Base-by-base conservation (phyloP, 1,284 basidiomycete genomes). In the Ustilago shanxiensis region DNA sequence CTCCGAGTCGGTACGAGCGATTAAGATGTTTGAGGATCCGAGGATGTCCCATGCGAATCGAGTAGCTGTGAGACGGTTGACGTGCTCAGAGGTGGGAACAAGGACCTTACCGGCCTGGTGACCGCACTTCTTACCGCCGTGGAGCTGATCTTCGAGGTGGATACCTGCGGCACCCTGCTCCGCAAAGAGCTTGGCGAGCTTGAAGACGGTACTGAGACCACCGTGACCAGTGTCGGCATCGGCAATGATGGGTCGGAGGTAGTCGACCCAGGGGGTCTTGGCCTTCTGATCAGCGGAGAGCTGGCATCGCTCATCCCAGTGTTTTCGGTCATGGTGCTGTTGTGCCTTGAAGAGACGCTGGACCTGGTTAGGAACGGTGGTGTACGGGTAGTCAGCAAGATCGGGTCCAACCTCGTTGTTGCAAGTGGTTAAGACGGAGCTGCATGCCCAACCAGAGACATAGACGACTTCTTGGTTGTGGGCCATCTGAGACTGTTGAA, bases 401-500 rank as follows among this genome's bases (percentile, higher is more conserved):
- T 99, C 96, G 44, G 96, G 96, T 50, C 96, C 96, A 60, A 98
- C 95, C 88, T 99, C 97, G 84, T 98, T 95, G 83, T 91, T 93
- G 31, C 91, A 92, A 1, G 95, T 97, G 39, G 84, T 86, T 28
- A 86, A 74, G 16, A 86, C 84, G 26, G 93, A 94, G 58, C 94
- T 89, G 64, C 95, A 90, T 68, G 95, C 98, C 95, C 96, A 99
- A 28, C 96, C 96, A 44, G 94, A 97, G 28, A 99, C 90, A 86
- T 99, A 99, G 54, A 98, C 92, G 24, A 94, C 93, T 85, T 98
- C 94, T 83, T 97, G 94, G 87, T 95, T 90, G 82, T 90, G 90
- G 9, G 95, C 97, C 95, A 98, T 98, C 87, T 99, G 96, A 0
- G 95, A 94, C 91, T 95, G 93, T 87, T 96, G 94, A 3, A 95